A percentile compares a stretch with the other conserved stretches of the same genome.
Evolutionary conservation across 805 yeast species (phyloP).

Genomic region (Kodamaea sagamina): DNA sequence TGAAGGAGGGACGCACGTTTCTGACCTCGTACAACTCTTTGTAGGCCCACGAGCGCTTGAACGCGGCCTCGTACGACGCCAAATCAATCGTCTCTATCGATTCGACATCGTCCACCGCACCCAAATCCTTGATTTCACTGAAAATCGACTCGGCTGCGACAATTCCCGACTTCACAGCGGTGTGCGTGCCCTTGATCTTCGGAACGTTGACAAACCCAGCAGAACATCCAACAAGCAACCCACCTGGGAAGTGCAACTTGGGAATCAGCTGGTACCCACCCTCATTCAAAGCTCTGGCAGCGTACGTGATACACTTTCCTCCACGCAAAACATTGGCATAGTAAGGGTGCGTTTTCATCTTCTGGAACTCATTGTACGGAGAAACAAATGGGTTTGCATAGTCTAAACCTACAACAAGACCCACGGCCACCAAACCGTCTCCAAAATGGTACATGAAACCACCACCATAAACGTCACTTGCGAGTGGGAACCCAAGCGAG

Average conservation of each 20-base stretch:
- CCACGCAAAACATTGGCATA: conserved; percentile 74
- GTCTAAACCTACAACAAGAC: conserved; percentile 93
- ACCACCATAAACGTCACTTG: conserved; percentile 82
- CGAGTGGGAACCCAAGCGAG: conserved; percentile 85
- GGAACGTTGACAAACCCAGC: conserved; percentile 99
- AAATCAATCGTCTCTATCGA: conserved; percentile 41
- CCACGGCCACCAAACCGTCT: conserved; percentile 86
- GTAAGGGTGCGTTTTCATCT: conserved; percentile 88
- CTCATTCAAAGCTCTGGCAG: conserved; percentile 94
- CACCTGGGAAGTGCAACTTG: conserved; percentile 90
- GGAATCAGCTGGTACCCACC: conserved; percentile 97
- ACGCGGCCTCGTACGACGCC: conserved; percentile 59
- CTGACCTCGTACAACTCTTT: conserved; percentile 83
- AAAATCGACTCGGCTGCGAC: conserved; percentile 88
- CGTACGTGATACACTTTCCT: conserved; percentile 92
- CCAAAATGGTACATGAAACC: conserved; percentile 98
- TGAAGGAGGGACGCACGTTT: conserved; percentile 91
- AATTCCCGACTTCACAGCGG: conserved; percentile 95
- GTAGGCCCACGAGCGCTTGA: conserved; percentile 80
- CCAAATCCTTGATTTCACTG: conserved; percentile 43
- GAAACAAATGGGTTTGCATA: conserved; percentile 93
- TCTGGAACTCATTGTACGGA: conserved; percentile 95
- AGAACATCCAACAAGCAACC: conserved; percentile 89
- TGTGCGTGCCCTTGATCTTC: conserved; percentile 95
- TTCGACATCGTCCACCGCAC: conserved; percentile 37